Conservation (phyloP, 1,139 yeast genomes). For the Pichia sp. region DNA sequence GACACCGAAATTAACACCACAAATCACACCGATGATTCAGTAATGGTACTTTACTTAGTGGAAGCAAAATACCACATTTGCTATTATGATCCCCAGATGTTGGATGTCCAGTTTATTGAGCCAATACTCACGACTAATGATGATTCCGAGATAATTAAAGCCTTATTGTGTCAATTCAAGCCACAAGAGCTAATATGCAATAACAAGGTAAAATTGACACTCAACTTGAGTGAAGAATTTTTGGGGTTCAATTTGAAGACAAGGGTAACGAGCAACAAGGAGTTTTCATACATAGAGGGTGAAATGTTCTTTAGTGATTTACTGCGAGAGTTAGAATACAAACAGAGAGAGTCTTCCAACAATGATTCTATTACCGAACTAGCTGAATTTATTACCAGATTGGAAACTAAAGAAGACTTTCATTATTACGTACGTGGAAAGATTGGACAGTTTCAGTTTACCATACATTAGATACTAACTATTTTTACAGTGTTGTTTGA, state of each 20-base stretch:
- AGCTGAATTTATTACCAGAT: not conserved
- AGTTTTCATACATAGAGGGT: conserved; percentile 11
- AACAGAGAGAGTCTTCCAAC: too few relatives aligned
- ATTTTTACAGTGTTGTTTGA: conserved; percentile 5
- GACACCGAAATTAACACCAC: conserved; percentile 2
- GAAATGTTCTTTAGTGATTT: conserved; percentile 7
- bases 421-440: conserved; percentile 6
- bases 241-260: conserved; percentile 2
- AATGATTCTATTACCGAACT: not conserved
- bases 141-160: conserved; percentile 1
- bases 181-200: conserved; percentile 12
- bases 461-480: conserved; percentile 3
- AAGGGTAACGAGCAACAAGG: conserved; percentile 12
- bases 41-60: conserved; percentile 1
- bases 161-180: conserved; percentile 2
- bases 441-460: not conserved
- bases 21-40: conserved; percentile 1
- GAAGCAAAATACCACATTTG: conserved; percentile 1
- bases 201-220: conserved; percentile 2
- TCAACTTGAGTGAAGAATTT: not conserved
- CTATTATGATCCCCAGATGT: conserved; percentile 2
- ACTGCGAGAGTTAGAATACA: conserved; percentile 3
- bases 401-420: conserved; percentile 5
- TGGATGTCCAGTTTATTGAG: conserved; percentile 3
- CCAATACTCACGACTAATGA: conserved; percentile 2